Conservation (phyloP, 805 yeast genomes). For the Metschnikowia rubicola region DNA sequence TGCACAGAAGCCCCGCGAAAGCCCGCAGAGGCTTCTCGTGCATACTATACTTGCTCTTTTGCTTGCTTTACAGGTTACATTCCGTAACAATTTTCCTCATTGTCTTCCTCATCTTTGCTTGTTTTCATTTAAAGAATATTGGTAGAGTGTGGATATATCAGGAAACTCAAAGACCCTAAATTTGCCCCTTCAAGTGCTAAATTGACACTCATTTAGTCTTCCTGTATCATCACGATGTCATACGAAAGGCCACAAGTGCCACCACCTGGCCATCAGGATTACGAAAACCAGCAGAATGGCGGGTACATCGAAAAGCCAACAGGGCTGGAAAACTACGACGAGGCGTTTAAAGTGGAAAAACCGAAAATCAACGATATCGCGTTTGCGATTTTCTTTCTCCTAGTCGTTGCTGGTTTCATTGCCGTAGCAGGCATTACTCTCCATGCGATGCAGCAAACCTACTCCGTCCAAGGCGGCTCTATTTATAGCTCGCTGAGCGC, state of each 20-base stretch:
- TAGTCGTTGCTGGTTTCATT: slow-evolving; percentile 58
- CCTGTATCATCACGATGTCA: slow-evolving; percentile 1
- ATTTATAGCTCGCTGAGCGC: slow-evolving; percentile 51
- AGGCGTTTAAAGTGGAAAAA: slow-evolving; percentile 60
- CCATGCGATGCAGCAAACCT: slow-evolving; percentile 56
- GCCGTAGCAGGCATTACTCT: slow-evolving; percentile 69
- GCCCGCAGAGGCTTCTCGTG: background rate
- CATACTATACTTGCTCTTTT: background rate
- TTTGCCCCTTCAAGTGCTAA: too few species aligned
- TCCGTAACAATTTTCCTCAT: too few species aligned
- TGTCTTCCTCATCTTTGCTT: too few species aligned
- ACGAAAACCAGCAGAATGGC: slow-evolving; percentile 25
- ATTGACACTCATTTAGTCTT: too few species aligned
- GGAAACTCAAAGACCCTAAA: too few species aligned
- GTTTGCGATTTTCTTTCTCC: slow-evolving; percentile 51
- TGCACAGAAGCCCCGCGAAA: background rate
- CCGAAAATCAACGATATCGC: slow-evolving; percentile 73
- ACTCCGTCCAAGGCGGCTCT: slow-evolving; percentile 56
- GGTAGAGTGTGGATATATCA: too few species aligned
- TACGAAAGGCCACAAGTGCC: slow-evolving; percentile 8
- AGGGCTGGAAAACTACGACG: slow-evolving; percentile 48
- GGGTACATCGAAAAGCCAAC: slow-evolving; percentile 31
- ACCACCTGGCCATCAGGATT: slow-evolving; percentile 18
- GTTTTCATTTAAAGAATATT: too few species aligned
- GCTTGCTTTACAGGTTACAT: background rate